Base-by-base conservation (phyloP, 176 grass and related monocot species). In the Oryza meyeriana region DNA sequence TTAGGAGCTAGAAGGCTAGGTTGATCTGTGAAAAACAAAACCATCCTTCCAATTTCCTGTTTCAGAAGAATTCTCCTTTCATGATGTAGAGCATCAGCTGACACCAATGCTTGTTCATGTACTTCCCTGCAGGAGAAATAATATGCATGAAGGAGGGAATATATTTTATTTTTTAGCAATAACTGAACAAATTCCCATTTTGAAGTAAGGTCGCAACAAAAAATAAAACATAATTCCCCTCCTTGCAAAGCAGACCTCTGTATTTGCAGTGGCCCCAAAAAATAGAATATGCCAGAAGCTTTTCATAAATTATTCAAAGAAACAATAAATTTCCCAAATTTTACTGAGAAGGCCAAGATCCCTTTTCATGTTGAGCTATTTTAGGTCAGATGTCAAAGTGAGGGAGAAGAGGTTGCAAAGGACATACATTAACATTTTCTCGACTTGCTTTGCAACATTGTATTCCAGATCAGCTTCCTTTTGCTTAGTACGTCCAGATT, bases 391-490 rank as follows among this genome's bases (percentile, higher is more conserved):
- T 25, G 11, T 24, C 17, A 69, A 81, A 81, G 9, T 79, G 86
- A n/a, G 76, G 34, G 29, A 64, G 25, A 16, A 62, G 68, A 63
- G 41, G 47, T 57, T 83, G 42, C 77, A 31, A 77, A 58, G 59
- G n/a, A 72, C 92, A 87, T 94, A 95, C 95, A 71, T 91, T 88
- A 98, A 85, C 95, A 95, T 98, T 81, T 91, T 98, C 76, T 98
- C 92, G 64, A 98, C 95, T 64, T 98, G 95, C 64, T 94, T 98
- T 84, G 95, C 95, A 79, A 98, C 89, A 82, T 98, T 98, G 70
- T 98, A 98, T 85, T 98, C 95, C 72, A 98, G 87, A 91, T 98
- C 95, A 86, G 95, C 90, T 88, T 98, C 92, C 72, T 95, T 98
- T 91, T 98, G 95, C 84, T 94, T 98, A 72, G 92, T 79, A 72